These are phyloP conservation scores for Antitrichia curtipendula DNA, from an alignment of 225 moss, liverwort and hornwort species.

Conservation along the genomic window DNA sequence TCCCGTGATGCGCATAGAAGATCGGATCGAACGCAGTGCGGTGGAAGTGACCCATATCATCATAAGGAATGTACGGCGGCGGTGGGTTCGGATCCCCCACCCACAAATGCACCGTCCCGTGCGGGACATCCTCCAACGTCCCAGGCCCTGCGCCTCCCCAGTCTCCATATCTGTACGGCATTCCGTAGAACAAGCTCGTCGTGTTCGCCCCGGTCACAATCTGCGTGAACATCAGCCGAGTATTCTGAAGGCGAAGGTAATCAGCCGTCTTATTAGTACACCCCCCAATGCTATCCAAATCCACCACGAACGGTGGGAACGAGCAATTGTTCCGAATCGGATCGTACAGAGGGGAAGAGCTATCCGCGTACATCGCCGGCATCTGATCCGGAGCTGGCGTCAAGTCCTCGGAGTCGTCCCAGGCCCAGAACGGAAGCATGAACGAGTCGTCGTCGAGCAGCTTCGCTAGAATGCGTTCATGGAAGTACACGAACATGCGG, in stretches of 20 bases:
- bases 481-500: conserved; percentile 43
- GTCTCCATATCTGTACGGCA: conserved; percentile 17
- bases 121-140: conserved; percentile 27
- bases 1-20: conserved; percentile 6
- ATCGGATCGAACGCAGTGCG: conserved; percentile 15
- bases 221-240: conserved; percentile 11
- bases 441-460: conserved; percentile 32
- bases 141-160: background rate
- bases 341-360: background rate
- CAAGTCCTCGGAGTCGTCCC: conserved; percentile 11
- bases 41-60: conserved; percentile 35
- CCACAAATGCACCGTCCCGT: conserved; percentile 18
- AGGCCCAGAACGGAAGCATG: conserved; percentile 41
- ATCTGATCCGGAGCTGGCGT: background rate
- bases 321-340: conserved; percentile 17
- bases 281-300: conserved; percentile 6
- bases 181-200: background rate
- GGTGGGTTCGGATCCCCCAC: background rate
- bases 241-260: conserved; percentile 5
- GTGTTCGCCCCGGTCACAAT: background rate
- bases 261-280: background rate
- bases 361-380: background rate
- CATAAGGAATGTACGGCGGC: background rate
- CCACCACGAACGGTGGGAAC: background rate
- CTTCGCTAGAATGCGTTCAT: conserved; percentile 36